Evolutionary conservation across 169 alveolate genomes (phyloP), one percentile per base, ranked within the genome.

Genomic region (Babesia gibsoni): DNA sequence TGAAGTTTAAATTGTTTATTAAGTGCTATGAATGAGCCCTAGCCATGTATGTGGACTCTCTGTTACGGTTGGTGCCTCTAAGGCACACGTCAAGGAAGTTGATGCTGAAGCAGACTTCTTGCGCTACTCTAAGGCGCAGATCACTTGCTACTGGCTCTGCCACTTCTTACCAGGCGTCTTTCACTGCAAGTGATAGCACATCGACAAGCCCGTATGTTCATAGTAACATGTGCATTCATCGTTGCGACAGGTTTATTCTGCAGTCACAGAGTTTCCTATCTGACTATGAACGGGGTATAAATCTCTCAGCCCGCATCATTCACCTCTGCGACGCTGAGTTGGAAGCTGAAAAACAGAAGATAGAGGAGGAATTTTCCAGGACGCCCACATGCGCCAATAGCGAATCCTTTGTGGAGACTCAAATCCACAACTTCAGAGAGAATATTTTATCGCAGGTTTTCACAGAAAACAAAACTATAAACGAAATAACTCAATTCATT

Each of bases 381-480:
- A 10, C 72, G 10, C 8, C 6, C 12, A 2, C 58, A 1, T 43
- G 58, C 45, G 22, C 10, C 9, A 48, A 42, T 29, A 12, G 33
- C 27, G 36, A 66, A 4, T 10, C 37, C 16, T 39, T 25, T 5
- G 39, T 72, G 37, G 52, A 72, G 14, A 16, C 27, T 5, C 10
- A 1, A 23, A 49, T 72, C 10, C 30, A 43, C 20, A 36, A 18
- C 14, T 72, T 72, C 39, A 43, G 56, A 0, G 66, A 58, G 27
- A 46, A 56, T n/a, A 23, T 73, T 6, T 22, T 49, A 57, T 41
- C 52, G 64, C 57, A 33, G 20, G 78, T 73, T 8, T 23, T 33
- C 37, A 46, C 79, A n/a, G 84, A 73, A 18, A 73, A 61, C 42
- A 32, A 39, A 14, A 18, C 18, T 25, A n/a, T 73, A 0, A 73